Evolutionary conservation across 177 flowering plant species (phyloP).

Genomic region (Telopea speciosissima): DNA sequence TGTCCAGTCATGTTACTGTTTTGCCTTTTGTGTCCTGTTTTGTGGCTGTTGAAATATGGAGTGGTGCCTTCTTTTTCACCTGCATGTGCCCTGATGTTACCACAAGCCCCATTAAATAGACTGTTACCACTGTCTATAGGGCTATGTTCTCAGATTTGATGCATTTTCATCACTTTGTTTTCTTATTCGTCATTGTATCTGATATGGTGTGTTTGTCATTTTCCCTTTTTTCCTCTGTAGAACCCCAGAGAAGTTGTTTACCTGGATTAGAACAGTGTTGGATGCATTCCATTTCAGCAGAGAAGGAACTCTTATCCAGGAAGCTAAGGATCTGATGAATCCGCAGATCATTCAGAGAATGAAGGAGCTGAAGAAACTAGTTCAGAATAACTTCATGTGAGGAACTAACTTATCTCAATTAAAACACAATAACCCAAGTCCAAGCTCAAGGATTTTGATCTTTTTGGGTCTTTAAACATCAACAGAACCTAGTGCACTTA

Average conservation of each 20-base stretch:
- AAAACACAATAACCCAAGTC: too few species aligned
- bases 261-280: constrained; percentile 46
- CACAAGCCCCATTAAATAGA: neutral
- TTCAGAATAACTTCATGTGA: constrained; percentile 58
- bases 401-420: neutral
- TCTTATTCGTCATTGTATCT: neutral
- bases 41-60: neutral
- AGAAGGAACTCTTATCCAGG: constrained; percentile 54
- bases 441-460: too few species aligned
- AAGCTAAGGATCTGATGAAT: constrained; percentile 67
- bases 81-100: neutral
- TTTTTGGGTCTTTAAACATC: too few species aligned
- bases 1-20: neutral
- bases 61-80: neutral
- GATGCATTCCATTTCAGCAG: constrained; percentile 59
- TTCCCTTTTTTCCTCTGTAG: constrained; percentile 25
- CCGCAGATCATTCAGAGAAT: constrained; percentile 45
- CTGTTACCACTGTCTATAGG: neutral
- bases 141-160: neutral
- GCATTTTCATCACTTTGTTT: neutral
- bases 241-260: constrained; percentile 63
- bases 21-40: neutral
- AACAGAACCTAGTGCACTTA: too few species aligned
- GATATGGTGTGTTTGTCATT: neutral
- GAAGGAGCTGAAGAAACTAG: constrained; percentile 46